Evolutionary conservation across 164 flowering plant species (phyloP), one percentile per base, ranked within the genome.

Genomic region (Liriodendron chinense): DNA sequence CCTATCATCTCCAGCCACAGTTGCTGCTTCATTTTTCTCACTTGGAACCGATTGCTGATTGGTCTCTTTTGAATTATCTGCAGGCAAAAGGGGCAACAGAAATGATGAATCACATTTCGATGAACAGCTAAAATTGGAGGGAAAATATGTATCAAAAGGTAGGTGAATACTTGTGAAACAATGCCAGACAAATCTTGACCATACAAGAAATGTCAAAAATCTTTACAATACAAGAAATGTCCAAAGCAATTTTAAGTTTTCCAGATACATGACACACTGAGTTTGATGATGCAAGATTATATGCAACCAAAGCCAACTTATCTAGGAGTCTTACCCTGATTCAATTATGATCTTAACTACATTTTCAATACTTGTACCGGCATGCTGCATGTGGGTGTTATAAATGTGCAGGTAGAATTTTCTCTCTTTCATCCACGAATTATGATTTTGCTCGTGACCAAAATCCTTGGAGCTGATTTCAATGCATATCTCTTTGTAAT

Each of bases 1-100:
- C 93, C 88, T 90, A 25, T 66, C 87, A 75, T 81, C 85, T 74
- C 76, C 87, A 68, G 81, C 70, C 47, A 22, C 80, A 66, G 82
- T 16, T 70, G 79, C 75, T 47, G 80, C 78, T 75, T 79, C 86
- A 80, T 68, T 78, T 6, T 78, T 74, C 64, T 82, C 82, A 74
- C 20, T 74, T 49, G 85, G 62, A 72, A 28, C 28, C 9, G 85
- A 50, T 6, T 69, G 82, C 22, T 80, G 83, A 68, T 70, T 76
- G 72, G 68, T 79, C 79, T 77, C 91, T 68, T 85, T 87, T 25
- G 86, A 47, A 78, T 65, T 68, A 76, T 90, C 91, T 90, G 83
- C 78, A 85, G 16, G 50, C 2, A 59, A 75, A 24, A 47, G 20
- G 48, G 21, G 47, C 9, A 73, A 64, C 26, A 13, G 56, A 65